Conservation (phyloP, 495 filamentous ascomycete species). For the Elaphomyces granulatus region DNA sequence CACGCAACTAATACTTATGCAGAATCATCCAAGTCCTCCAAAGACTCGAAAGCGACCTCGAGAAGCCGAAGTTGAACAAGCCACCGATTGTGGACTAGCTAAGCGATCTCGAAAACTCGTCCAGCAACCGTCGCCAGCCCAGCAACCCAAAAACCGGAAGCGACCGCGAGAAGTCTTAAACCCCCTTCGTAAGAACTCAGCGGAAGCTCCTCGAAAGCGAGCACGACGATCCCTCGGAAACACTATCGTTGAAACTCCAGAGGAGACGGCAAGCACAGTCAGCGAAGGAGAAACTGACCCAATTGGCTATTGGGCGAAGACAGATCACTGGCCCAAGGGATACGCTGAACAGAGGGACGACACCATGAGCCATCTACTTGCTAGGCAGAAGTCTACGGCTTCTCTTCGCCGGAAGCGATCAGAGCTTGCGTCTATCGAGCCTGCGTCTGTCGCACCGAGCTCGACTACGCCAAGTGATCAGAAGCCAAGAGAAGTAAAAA, state of each 20-base stretch:
- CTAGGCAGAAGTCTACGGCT: not conserved
- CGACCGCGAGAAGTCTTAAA: not conserved
- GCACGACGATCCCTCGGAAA: not conserved
- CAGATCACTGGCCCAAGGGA: not conserved
- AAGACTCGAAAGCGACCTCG: not conserved
- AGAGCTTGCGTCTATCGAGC: not conserved
- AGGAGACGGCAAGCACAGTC: not conserved
- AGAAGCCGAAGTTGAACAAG: not conserved
- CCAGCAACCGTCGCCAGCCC: not conserved
- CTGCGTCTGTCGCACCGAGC: not conserved
- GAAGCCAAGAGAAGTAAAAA: constrained; percentile 17
- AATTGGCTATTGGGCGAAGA: not conserved
- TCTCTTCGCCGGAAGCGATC: not conserved
- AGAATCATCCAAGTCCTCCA: not conserved
- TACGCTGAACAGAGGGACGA: not conserved
- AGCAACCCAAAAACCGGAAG: not conserved
- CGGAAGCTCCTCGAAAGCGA: not conserved
- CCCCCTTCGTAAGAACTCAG: not conserved
- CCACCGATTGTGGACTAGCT: not conserved
- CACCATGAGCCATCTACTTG: not conserved
- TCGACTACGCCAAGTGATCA: not conserved
- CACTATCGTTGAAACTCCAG: not conserved
- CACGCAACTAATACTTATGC: not conserved
- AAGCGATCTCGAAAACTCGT: not conserved
- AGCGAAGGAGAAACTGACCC: not conserved